Conservation (phyloP, 2,329 filamentous ascomycete species). For the Penicillium vulpinum region DNA sequence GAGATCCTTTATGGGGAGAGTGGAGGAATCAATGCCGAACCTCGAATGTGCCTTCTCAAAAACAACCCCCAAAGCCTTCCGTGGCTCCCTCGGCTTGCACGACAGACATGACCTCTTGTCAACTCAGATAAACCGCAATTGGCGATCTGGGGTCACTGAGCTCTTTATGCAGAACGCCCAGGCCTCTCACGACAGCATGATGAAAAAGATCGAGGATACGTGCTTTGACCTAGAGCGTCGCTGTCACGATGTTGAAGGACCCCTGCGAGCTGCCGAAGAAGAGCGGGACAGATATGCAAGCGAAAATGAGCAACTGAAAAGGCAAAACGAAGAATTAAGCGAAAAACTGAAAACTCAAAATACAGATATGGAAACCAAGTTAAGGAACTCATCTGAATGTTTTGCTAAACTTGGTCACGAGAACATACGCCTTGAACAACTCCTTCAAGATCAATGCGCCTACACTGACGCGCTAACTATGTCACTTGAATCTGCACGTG, state of each 20-base stretch:
- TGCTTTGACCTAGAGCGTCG: constrained; percentile 59
- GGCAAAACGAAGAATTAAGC: constrained; percentile 34
- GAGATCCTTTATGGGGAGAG: constrained; percentile 21
- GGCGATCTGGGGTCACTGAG: constrained; percentile 49
- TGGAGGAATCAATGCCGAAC: constrained; percentile 10
- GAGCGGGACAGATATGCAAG: constrained; percentile 36
- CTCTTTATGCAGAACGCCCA: constrained; percentile 47
- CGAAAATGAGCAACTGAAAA: constrained; percentile 38
- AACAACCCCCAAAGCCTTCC: constrained; percentile 10
- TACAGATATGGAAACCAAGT: constrained; percentile 38
- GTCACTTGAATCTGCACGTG: constrained; percentile 34
- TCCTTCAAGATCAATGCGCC: constrained; percentile 40
- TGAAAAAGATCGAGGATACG: constrained; percentile 53
- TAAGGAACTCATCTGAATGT: constrained; percentile 37
- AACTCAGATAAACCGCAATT: constrained; percentile 42
- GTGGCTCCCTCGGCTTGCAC: constrained; percentile 10
- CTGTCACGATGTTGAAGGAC: constrained; percentile 57
- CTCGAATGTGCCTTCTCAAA: constrained; percentile 20
- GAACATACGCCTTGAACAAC: constrained; percentile 36
- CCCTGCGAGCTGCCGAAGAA: constrained; percentile 46
- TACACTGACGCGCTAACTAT: constrained; percentile 41
- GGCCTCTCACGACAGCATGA: constrained; percentile 49
- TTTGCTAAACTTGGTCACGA: constrained; percentile 45
- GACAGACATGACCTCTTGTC: constrained; percentile 16
- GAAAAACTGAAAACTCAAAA: constrained; percentile 27